Evolutionary conservation across 2,329 filamentous ascomycete species (phyloP).

Genomic region (Exophiala mesophila): DNA sequence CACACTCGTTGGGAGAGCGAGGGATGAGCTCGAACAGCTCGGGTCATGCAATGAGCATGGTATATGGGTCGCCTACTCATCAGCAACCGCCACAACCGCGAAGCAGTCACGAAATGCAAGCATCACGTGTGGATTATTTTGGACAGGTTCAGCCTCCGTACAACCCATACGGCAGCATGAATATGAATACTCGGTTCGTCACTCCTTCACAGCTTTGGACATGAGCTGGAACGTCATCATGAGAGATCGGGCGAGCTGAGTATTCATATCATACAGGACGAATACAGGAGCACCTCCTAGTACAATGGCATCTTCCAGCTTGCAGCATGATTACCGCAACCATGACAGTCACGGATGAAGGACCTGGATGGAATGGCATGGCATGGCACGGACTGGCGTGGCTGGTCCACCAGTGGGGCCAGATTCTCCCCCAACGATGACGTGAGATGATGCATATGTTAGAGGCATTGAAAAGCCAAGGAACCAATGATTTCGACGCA

Average conservation of each 20-base stretch:
- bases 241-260: slow-evolving; percentile 19
- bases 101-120: slow-evolving; percentile 17
- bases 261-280: slow-evolving; percentile 20
- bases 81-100: slow-evolving; percentile 10
- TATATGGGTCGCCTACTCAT: slow-evolving; percentile 12
- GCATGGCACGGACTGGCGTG: too few relatives aligned
- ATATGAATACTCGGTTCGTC: slow-evolving; percentile 28
- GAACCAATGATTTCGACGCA: too few relatives aligned
- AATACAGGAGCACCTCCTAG: neutral
- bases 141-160: slow-evolving; percentile 21
- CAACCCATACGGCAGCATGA: slow-evolving; percentile 23
- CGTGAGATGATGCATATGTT: neutral
- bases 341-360: too few relatives aligned
- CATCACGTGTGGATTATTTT: slow-evolving; percentile 24
- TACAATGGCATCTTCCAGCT: neutral
- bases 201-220: slow-evolving; percentile 26
- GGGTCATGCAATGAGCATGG: slow-evolving; percentile 18
- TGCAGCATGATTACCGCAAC: neutral
- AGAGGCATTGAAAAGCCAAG: too few relatives aligned
- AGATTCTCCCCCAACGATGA: too few relatives aligned
- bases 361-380: too few relatives aligned
- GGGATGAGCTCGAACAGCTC: slow-evolving; percentile 16
- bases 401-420: too few relatives aligned
- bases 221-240: slow-evolving; percentile 11
- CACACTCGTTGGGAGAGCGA: slow-evolving; percentile 21